Conservation (phyloP, 1,284 basidiomycete genomes). For the Peniophora sp. region DNA sequence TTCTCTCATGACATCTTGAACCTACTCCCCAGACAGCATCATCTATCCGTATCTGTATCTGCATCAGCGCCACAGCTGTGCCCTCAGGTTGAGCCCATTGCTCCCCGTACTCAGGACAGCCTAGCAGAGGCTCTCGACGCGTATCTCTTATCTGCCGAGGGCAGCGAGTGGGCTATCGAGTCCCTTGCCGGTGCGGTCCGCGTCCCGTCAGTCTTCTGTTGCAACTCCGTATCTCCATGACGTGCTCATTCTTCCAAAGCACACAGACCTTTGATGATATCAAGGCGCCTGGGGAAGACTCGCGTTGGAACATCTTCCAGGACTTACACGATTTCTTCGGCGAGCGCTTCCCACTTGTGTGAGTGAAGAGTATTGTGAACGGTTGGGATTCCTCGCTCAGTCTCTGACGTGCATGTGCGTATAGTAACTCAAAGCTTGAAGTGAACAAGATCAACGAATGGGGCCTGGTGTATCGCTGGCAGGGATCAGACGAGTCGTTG, state of each 20-base stretch:
- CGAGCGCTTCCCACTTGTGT: not conserved
- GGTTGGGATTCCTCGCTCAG: no score
- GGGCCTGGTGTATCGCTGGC: not conserved
- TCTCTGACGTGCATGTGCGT: not conserved
- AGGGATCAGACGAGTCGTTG: not conserved
- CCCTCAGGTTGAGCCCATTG: not conserved
- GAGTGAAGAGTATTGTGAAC: not conserved
- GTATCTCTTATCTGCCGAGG: not conserved
- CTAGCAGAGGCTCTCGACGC: not conserved
- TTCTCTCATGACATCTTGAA: no score
- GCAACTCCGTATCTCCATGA: not conserved
- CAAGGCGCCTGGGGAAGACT: not conserved
- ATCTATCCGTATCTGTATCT: no score
- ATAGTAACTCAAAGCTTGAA: not conserved
- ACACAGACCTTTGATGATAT: not conserved
- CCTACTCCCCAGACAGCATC: no score
- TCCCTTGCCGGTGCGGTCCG: not conserved
- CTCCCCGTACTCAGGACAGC: not conserved
- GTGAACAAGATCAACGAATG: not conserved
- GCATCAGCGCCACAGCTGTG: not conserved
- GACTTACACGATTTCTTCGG: not conserved
- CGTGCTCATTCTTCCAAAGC: not conserved
- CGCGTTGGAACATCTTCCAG: not conserved
- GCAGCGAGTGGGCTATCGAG: not conserved
- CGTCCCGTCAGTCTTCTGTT: not conserved